phyloP scores from a whole-genome alignment of 495 filamentous ascomycete genomes.

The Aspergillus conjunctus region DNA sequence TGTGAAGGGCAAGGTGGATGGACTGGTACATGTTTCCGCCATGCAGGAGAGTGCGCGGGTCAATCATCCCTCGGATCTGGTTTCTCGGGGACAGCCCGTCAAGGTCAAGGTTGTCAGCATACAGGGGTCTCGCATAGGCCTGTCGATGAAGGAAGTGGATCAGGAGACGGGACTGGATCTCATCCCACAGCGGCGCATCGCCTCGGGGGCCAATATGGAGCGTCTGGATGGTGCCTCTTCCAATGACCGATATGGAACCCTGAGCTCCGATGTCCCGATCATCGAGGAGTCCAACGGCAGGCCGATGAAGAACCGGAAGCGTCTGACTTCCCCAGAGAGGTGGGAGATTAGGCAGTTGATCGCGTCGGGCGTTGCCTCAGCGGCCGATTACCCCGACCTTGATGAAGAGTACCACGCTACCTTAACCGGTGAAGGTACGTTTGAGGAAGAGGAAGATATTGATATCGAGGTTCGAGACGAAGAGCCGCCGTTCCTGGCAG shows the following conservation, averaged over 20 bases:
- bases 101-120: constrained; percentile 94
- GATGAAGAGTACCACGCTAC: constrained; percentile 93
- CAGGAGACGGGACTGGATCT: constrained; percentile 86
- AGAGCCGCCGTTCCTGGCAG: constrained; percentile 93
- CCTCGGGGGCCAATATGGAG: constrained; percentile 91
- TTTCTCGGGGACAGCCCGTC: constrained; percentile 78
- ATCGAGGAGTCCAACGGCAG: constrained; percentile 63
- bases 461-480: constrained; percentile 97
- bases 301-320: constrained; percentile 68
- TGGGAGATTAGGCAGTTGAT: constrained; percentile 98
- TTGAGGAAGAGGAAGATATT: constrained; percentile 95
- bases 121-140: constrained; percentile 73
- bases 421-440: constrained; percentile 78
- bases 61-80: constrained; percentile 86
- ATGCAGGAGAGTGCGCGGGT: constrained; percentile 85
- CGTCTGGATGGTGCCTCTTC: constrained; percentile 60
- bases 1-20: constrained; percentile 85
- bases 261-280: constrained; percentile 61
- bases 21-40: constrained; percentile 94
- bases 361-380: constrained; percentile 87
- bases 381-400: constrained; percentile 88
- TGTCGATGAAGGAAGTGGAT: constrained; percentile 98
- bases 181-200: constrained; percentile 75
- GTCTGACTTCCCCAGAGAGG: constrained; percentile 92
- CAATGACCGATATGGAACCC: constrained; percentile 59